phyloP scores from a whole-genome alignment of 2,329 filamentous ascomycete genomes.

The Ascochyta koolunga region DNA sequence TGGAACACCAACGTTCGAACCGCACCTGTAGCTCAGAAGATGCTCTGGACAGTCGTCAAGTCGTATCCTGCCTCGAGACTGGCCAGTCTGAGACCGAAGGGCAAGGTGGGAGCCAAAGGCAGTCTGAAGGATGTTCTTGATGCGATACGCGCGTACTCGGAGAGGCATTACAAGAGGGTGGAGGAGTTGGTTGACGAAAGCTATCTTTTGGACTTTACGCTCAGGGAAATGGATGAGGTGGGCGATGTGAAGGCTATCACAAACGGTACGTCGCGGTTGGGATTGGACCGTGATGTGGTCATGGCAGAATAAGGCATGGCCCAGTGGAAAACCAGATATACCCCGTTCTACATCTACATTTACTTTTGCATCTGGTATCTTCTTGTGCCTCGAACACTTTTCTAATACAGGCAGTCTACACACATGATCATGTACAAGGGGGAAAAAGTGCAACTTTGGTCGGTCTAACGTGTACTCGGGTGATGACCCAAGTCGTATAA shows the following conservation, averaged over 20 bases:
- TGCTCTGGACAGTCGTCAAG: conserved; percentile 79
- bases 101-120: conserved; percentile 44
- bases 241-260: conserved; percentile 34
- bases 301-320: conserved; percentile 36
- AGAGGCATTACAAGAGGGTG: conserved; percentile 87
- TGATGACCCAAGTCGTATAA: background rate
- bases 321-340: conserved; percentile 11
- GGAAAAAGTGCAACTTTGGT: background rate
- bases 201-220: conserved; percentile 90
- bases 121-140: conserved; percentile 80
- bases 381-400: background rate
- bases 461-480: too few relatives aligned
- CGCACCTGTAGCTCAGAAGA: conserved; percentile 80
- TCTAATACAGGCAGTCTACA: background rate
- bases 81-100: conserved; percentile 63
- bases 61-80: conserved; percentile 82
- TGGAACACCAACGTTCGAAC: conserved; percentile 98
- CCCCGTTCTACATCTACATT: conserved; percentile 12
- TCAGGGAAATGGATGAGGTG: conserved; percentile 87
- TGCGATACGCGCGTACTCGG: conserved; percentile 87
- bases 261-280: conserved; percentile 32
- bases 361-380: background rate
- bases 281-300: conserved; percentile 34
- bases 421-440: background rate
- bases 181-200: conserved; percentile 94